phyloP scores from a whole-genome alignment of 164 flowering plant species.

The Nymphaea thermarum region DNA sequence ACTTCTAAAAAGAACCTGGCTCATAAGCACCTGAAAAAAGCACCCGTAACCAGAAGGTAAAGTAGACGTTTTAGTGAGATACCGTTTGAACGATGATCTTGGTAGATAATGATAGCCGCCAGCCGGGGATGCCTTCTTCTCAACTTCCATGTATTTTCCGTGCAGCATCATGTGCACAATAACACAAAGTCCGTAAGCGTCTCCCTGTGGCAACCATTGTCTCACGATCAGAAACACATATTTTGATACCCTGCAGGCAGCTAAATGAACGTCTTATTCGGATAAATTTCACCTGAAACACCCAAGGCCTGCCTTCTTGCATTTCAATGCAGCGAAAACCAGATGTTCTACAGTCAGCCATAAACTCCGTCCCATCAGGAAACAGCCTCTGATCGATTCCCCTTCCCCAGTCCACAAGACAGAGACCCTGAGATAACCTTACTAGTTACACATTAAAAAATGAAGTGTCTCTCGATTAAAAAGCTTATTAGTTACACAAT shows the following conservation, averaged over 20 bases:
- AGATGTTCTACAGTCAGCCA: constrained; percentile 81
- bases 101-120: constrained; percentile 61
- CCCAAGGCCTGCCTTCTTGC: constrained; percentile 85
- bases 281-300: constrained; percentile 48
- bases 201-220: constrained; percentile 38
- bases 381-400: constrained; percentile 77
- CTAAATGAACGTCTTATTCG: neutral
- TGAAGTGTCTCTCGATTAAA: neutral
- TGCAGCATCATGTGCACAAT: constrained; percentile 85
- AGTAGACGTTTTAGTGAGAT: neutral
- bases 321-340: constrained; percentile 84
- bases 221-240: neutral
- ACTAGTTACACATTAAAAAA: neutral
- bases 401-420: constrained; percentile 98
- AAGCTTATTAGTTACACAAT: neutral
- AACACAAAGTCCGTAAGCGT: constrained; percentile 83
- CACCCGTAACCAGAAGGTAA: neutral
- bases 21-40: neutral
- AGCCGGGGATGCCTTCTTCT: constrained; percentile 44
- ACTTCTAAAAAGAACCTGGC: neutral
- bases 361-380: constrained; percentile 45
- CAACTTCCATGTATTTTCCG: constrained; percentile 54
- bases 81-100: constrained; percentile 58
- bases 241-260: neutral
- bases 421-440: constrained; percentile 63